phyloP scores from a whole-genome alignment of 1,284 basidiomycete species.

The Ceratobasidium sp. region DNA sequence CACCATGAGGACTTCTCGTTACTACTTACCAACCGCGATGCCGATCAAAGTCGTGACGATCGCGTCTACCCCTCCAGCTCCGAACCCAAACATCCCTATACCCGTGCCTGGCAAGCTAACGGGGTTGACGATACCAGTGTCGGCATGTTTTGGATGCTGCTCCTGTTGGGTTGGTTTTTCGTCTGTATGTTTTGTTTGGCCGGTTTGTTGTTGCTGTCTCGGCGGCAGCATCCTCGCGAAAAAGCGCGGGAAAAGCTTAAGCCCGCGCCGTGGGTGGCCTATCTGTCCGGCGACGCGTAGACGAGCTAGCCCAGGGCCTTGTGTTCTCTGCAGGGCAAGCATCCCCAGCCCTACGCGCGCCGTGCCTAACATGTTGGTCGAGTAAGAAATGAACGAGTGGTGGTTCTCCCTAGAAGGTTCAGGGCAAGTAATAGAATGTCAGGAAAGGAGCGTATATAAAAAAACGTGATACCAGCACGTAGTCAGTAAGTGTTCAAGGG shows the following conservation, averaged over 20 bases:
- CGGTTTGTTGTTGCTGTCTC: constrained; percentile 10
- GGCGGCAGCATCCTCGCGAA: constrained; percentile 32
- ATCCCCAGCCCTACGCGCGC: constrained; percentile 29
- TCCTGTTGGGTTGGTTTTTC: neutral
- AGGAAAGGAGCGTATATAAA: constrained; percentile 17
- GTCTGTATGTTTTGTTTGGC: neutral
- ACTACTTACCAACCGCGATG: constrained; percentile 59
- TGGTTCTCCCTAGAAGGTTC: neutral
- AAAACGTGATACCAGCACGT: constrained; percentile 28
- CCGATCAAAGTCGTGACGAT: constrained; percentile 65
- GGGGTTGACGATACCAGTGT: constrained; percentile 30
- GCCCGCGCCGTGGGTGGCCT: neutral
- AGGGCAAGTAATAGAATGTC: neutral
- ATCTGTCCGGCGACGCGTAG: constrained; percentile 1
- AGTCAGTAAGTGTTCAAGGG: constrained; percentile 21
- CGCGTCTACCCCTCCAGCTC: constrained; percentile 54
- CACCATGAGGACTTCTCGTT: constrained; percentile 8
- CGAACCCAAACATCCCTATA: constrained; percentile 37
- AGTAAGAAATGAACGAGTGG: constrained; percentile 9
- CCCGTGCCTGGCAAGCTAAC: constrained; percentile 38
- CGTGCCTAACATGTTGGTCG: constrained; percentile 19
- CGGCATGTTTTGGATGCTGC: constrained; percentile 2
- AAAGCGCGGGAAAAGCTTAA: constrained; percentile 28
- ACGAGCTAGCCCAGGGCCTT: constrained; percentile 4
- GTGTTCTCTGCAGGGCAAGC: constrained; percentile 20